These are phyloP conservation scores for Tuber microsphaerosporum DNA, from an alignment of 495 filamentous ascomycete species.

Conservation along the genomic window DNA sequence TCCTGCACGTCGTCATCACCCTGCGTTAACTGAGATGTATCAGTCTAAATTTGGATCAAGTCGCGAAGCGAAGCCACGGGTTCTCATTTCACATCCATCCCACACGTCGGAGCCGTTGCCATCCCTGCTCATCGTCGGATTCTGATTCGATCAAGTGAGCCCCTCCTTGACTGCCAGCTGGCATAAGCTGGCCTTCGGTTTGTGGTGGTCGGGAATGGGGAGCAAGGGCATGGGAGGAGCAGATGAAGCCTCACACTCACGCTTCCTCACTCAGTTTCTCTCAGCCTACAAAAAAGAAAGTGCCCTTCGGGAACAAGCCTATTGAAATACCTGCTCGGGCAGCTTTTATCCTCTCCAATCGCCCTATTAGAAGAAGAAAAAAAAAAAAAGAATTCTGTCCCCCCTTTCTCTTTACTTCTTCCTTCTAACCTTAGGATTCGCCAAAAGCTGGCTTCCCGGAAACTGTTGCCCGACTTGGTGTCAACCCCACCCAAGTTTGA, in stretches of 20 bases:
- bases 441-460: slow-evolving; percentile 32
- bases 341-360: not conserved
- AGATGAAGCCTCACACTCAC: not conserved
- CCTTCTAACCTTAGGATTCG: slow-evolving; percentile 9
- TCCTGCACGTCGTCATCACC: slow-evolving; percentile 40
- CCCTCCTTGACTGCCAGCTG: slow-evolving; percentile 39
- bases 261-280: not conserved
- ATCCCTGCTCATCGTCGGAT: slow-evolving; percentile 36
- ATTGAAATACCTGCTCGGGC: not conserved
- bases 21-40: slow-evolving; percentile 40
- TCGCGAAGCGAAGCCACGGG: slow-evolving; percentile 41
- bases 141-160: slow-evolving; percentile 40
- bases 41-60: slow-evolving; percentile 42
- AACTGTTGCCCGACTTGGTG: slow-evolving; percentile 38
- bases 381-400: too few species aligned
- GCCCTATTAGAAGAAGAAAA: too few species aligned
- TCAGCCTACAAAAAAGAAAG: not conserved
- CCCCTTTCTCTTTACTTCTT: not conserved
- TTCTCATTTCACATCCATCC: slow-evolving; percentile 36
- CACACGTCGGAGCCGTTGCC: slow-evolving; percentile 34
- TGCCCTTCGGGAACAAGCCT: slow-evolving; percentile 2
- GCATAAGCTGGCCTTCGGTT: slow-evolving; percentile 34
- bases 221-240: slow-evolving; percentile 16
- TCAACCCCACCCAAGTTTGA: slow-evolving; percentile 36
- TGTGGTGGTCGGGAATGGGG: slow-evolving; percentile 26